These are phyloP conservation scores for Arxiozyma heterogenica DNA, from an alignment of 1,139 yeast species.

Conservation along the genomic window DNA sequence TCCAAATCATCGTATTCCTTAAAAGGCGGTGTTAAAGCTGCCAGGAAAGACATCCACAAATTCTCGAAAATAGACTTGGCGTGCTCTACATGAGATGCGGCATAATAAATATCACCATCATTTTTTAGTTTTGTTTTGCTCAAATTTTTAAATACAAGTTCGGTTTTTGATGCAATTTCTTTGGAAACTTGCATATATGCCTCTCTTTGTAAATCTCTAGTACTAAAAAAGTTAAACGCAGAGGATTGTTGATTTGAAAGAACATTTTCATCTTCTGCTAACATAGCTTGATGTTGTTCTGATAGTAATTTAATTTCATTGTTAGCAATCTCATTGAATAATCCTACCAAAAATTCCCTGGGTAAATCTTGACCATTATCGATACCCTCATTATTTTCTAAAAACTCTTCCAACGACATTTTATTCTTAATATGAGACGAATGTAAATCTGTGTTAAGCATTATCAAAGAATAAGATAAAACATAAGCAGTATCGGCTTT, in stretches of 20 bases:
- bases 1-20: constrained; percentile 79
- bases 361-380: constrained; percentile 87
- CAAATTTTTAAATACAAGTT: constrained; percentile 65
- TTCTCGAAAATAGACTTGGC: constrained; percentile 90
- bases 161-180: constrained; percentile 86
- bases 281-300: constrained; percentile 87
- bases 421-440: constrained; percentile 76
- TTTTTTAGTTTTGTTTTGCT: constrained; percentile 39
- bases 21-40: constrained; percentile 89
- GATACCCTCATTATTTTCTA: constrained; percentile 83
- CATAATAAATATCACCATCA: constrained; percentile 31
- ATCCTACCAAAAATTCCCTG: constrained; percentile 53
- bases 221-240: constrained; percentile 59
- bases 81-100: constrained; percentile 78
- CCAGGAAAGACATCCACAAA: constrained; percentile 93
- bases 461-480: constrained; percentile 81
- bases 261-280: constrained; percentile 51
- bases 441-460: constrained; percentile 91
- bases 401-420: constrained; percentile 82
- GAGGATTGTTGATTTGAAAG: constrained; percentile 34
- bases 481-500: constrained; percentile 94
- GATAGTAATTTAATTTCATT: constrained; percentile 86
- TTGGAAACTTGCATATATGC: constrained; percentile 88
- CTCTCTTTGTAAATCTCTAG: constrained; percentile 68
- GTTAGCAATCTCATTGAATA: constrained; percentile 66